These are phyloP conservation scores for Ascochyta clinopodiicola DNA, from an alignment of 2,329 filamentous ascomycete species.

Conservation along the genomic window DNA sequence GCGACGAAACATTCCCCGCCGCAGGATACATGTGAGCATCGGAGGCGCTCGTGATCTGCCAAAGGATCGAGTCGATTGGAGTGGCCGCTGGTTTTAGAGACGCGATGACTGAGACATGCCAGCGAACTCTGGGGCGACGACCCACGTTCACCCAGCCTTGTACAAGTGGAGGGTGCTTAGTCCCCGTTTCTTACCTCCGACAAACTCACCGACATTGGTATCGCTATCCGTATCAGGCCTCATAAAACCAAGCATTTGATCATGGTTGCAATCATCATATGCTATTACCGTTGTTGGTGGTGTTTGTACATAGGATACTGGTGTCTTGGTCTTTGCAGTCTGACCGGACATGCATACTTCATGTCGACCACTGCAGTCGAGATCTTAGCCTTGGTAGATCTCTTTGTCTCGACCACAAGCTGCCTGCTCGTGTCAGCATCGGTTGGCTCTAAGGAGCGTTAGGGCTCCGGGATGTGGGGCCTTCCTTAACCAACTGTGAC, in stretches of 20 bases:
- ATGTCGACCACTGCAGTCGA: background rate
- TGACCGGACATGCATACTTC: background rate
- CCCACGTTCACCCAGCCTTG: background rate
- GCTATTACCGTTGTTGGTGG: background rate
- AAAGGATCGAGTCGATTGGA: background rate
- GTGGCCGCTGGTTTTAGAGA: background rate
- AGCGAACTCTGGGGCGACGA: constrained; percentile 14
- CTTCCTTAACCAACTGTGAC: background rate
- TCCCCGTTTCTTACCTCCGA: background rate
- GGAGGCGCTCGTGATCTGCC: background rate
- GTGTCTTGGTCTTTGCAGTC: background rate
- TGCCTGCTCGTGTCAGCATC: constrained; percentile 1
- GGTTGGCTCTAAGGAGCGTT: constrained; percentile 2
- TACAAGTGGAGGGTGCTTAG: background rate
- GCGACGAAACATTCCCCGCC: background rate
- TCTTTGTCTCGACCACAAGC: constrained; percentile 2
- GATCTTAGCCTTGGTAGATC: constrained; percentile 12
- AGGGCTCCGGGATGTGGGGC: constrained; percentile 9
- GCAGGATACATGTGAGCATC: background rate
- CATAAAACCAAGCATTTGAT: background rate
- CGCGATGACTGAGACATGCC: constrained; percentile 22
- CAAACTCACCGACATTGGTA: constrained; percentile 7
- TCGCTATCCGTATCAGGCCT: background rate
- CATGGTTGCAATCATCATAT: background rate
- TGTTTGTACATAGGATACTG: background rate